Percentiles rank a stretch among this genome's conserved stretches.
phyloP scores from a whole-genome alignment of 116 monocot species.

The Posidonia oceanica region DNA sequence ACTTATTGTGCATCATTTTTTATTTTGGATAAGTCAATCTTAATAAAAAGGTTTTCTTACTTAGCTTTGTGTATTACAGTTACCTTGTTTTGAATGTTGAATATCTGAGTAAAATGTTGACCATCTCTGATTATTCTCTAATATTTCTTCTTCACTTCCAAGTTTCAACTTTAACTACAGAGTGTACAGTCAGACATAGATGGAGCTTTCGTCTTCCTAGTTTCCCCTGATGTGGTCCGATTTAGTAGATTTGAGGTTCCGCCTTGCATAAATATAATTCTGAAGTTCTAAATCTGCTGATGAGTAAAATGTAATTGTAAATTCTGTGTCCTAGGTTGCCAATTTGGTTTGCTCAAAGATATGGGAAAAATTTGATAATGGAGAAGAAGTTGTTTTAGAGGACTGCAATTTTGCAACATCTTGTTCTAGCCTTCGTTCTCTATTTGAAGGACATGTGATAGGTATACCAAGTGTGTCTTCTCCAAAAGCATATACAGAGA shows the following conservation, averaged over 20 bases:
- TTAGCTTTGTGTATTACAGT: no score
- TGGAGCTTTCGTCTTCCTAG: constrained; percentile 46
- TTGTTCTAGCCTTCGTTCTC: constrained; percentile 57
- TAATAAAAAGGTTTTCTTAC: no score
- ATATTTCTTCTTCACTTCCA: background rate
- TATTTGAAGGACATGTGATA: constrained; percentile 53
- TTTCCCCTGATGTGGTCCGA: constrained; percentile 61
- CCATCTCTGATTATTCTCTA: background rate
- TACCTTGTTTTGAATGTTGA: no score
- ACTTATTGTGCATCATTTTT: no score
- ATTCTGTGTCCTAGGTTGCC: constrained; percentile 26
- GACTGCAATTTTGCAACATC: constrained; percentile 23
- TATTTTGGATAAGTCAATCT: no score
- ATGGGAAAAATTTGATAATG: constrained; percentile 27
- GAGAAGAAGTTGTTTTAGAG: constrained; percentile 31
- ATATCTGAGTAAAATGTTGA: no score
- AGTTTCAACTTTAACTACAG: constrained; percentile 13
- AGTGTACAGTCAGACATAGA: constrained; percentile 45
- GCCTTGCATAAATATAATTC: background rate
- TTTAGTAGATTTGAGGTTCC: constrained; percentile 68
- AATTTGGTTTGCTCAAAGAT: constrained; percentile 29
- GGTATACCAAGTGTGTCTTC: constrained; percentile 22
- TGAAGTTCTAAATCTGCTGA: no score
- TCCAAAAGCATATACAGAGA: background rate
- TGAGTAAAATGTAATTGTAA: background rate